Evolutionary conservation across 495 filamentous ascomycete species (phyloP).

Genomic region (Poronia punctata): DNA sequence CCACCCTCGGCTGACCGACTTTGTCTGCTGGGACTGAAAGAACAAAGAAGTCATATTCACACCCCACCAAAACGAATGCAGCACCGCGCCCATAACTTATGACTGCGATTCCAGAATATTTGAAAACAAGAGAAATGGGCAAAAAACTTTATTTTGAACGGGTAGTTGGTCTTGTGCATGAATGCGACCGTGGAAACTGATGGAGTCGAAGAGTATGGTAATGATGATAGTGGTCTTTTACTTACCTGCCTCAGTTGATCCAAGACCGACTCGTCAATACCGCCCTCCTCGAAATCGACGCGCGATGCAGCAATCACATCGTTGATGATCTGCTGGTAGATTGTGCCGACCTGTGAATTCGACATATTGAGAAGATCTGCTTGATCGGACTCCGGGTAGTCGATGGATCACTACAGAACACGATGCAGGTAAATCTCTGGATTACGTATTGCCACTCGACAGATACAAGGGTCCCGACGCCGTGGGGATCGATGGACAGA

Average conservation of each 20-base stretch:
- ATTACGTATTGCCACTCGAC: too few relatives aligned
- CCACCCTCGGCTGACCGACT: constrained; percentile 24
- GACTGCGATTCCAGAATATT: too few relatives aligned
- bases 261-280: constrained; percentile 78
- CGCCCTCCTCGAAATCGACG: constrained; percentile 94
- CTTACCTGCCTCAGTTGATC: constrained; percentile 78
- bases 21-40: neutral
- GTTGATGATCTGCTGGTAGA: constrained; percentile 86
- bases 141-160: neutral
- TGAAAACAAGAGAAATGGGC: too few relatives aligned
- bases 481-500: too few relatives aligned
- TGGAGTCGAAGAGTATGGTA: constrained; percentile 22
- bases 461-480: too few relatives aligned
- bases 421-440: too few relatives aligned
- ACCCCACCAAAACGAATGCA: constrained; percentile 6
- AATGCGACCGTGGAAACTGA: neutral
- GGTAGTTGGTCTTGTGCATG: neutral
- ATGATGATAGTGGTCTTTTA: constrained; percentile 14
- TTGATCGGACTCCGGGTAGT: neutral
- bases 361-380: constrained; percentile 37
- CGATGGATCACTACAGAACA: too few relatives aligned
- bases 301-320: constrained; percentile 83
- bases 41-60: constrained; percentile 3
- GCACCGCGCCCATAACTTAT: too few relatives aligned
- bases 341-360: constrained; percentile 53